Conservation (phyloP, 306 rosid species). For the Corylus heterophylla region DNA sequence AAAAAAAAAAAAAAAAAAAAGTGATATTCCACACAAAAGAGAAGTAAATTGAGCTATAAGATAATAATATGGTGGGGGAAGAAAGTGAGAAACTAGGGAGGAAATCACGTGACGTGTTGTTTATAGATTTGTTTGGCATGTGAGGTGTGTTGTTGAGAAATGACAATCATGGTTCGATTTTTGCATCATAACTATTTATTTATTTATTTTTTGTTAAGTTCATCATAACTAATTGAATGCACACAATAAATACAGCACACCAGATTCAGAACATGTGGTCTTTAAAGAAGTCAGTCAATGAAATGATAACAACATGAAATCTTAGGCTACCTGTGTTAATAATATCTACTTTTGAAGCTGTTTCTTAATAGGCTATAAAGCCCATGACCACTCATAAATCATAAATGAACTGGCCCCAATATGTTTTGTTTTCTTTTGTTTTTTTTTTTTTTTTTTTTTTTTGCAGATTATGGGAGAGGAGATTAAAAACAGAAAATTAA, state of each 20-base stretch:
- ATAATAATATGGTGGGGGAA: neutral
- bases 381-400: neutral
- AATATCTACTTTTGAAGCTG: neutral
- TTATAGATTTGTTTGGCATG: conserved; percentile 5
- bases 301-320: neutral
- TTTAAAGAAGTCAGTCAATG: neutral
- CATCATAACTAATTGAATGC: no score
- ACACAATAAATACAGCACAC: no score
- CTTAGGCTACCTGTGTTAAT: neutral
- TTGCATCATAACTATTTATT: no score
- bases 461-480: no score
- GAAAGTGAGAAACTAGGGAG: conserved; percentile 17
- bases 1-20: neutral
- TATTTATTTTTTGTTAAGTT: no score
- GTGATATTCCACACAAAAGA: conserved; percentile 4
- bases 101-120: conserved; percentile 40
- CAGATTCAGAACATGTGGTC: no score
- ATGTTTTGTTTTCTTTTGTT: neutral
- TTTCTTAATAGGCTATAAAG: neutral
- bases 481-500: no score
- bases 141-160: neutral
- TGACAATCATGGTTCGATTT: no score
- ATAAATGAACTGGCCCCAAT: conserved; percentile 5
- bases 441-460: no score
- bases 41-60: neutral